Base-by-base conservation (phyloP, 2,329 filamentous ascomycete species). In the Pseudogymnoascus sp. region DNA sequence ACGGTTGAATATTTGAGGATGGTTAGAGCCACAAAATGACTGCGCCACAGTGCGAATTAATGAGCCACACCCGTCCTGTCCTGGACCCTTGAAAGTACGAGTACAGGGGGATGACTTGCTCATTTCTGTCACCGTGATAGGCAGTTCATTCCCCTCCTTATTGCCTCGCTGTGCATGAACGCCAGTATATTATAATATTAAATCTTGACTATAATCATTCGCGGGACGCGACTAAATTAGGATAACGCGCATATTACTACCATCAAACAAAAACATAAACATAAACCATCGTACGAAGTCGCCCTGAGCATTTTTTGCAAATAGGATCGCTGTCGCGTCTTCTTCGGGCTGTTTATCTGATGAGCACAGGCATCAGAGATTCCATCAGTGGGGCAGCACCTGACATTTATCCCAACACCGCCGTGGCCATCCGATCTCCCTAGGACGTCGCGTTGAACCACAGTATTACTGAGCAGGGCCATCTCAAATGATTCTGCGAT, bases 61-160 rank as follows among this genome's bases (percentile, higher is more conserved):
- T 21, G 21, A 21, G 21, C 21, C 21, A 21, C 21, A 21, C 1
- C 21, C 21, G 21, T 21, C 21, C 21, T 21, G 21, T 35, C 17
- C 21, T 26, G 41, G 29, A 54, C 47, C 47, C 47, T 54, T 26
- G 41, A 31, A 26, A 54, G 15, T 21, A 21, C 21, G 21, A 21
- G 47, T 54, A 54, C 29, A 7, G 29, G 29, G 47, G 29, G 29
- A 26, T 54, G 29, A 54, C 47, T 54, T 54, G 47, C 47, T 54
- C 29, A 54, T 54, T 54, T 54, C 47, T 54, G 47, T 54, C 47
- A 54, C 47, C 11, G 29, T 54, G 47, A 54, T 54, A 54, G 47
- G 47, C 47, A 54, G 35, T 15, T 50, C 47, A 54, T 17, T 31
- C 47, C 47, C 47, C 47, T 33, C 47, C 47, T 54, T 33, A 54